Evolutionary conservation across 1,284 basidiomycete species (phyloP).

Genomic region (Golubevia sp.): DNA sequence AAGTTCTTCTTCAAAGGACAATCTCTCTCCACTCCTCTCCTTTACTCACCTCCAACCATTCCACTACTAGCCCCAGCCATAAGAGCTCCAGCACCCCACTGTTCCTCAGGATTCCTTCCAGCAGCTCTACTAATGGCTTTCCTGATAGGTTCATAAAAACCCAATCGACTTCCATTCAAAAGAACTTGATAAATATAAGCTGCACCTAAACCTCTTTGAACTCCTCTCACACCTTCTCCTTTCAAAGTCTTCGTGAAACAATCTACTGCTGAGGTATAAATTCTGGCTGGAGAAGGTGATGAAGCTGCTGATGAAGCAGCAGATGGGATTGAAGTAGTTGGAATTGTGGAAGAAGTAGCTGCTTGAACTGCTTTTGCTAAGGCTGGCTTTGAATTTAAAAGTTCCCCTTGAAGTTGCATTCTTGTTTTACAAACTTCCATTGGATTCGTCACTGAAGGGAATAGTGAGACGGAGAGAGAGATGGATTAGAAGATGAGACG

Average conservation of each 20-base stretch:
- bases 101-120: conserved; percentile 31
- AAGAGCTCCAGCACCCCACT: conserved; percentile 44
- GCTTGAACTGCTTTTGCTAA: conserved; percentile 22
- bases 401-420: conserved; percentile 55
- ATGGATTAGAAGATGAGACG: conserved; percentile 1
- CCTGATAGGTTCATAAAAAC: conserved; percentile 53
- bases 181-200: conserved; percentile 47
- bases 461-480: conserved; percentile 9
- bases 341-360: conserved; percentile 20
- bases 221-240: conserved; percentile 38
- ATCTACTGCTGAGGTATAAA: conserved; percentile 43
- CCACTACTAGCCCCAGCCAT: conserved; percentile 47
- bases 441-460: conserved; percentile 31
- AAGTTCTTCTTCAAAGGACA: too few species aligned
- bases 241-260: conserved; percentile 45
- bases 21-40: neutral
- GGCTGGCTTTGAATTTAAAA: conserved; percentile 26
- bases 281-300: conserved; percentile 13
- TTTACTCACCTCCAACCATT: conserved; percentile 32
- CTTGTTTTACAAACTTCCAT: conserved; percentile 55
- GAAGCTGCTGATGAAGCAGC: neutral
- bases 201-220: conserved; percentile 46
- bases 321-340: neutral
- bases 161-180: conserved; percentile 47
- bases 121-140: conserved; percentile 27